These are phyloP conservation scores for Wickerhamomyces subpelliculosus DNA, from an alignment of 805 yeast species.

Conservation along the genomic window DNA sequence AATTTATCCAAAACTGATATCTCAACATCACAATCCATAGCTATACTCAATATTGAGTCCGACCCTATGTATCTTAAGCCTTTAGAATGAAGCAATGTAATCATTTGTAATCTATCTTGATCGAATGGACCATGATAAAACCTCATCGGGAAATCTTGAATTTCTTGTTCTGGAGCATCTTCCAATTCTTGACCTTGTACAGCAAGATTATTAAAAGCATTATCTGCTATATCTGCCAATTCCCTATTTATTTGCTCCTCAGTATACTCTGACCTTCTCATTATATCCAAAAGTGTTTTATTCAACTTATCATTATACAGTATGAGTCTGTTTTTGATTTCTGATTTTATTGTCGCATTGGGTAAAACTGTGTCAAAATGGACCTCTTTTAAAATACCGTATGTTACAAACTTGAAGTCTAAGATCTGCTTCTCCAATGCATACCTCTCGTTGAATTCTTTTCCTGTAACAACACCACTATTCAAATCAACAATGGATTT, in stretches of 20 bases:
- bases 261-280: constrained; percentile 5
- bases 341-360: constrained; percentile 7
- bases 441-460: constrained; percentile 7
- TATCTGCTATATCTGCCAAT: constrained; percentile 14
- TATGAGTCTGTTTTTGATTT: constrained; percentile 10
- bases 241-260: constrained; percentile 12
- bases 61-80: constrained; percentile 6
- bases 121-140: constrained; percentile 11
- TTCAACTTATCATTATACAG: constrained; percentile 10
- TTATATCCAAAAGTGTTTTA: constrained; percentile 9
- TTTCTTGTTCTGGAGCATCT: constrained; percentile 6
- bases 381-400: constrained; percentile 17
- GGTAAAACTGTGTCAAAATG: constrained; percentile 22
- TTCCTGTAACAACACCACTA: background rate
- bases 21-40: constrained; percentile 2
- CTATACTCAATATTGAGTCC: constrained; percentile 3
- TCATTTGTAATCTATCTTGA: constrained; percentile 1
- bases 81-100: constrained; percentile 5
- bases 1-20: background rate
- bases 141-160: constrained; percentile 11
- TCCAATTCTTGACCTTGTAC: constrained; percentile 8
- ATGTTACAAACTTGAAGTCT: constrained; percentile 18
- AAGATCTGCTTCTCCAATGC: constrained; percentile 12
- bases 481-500: constrained; percentile 15
- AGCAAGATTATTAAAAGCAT: constrained; percentile 4